Base-by-base conservation (phyloP, 805 yeast genomes). In the Kodamaea jinghongensis region DNA sequence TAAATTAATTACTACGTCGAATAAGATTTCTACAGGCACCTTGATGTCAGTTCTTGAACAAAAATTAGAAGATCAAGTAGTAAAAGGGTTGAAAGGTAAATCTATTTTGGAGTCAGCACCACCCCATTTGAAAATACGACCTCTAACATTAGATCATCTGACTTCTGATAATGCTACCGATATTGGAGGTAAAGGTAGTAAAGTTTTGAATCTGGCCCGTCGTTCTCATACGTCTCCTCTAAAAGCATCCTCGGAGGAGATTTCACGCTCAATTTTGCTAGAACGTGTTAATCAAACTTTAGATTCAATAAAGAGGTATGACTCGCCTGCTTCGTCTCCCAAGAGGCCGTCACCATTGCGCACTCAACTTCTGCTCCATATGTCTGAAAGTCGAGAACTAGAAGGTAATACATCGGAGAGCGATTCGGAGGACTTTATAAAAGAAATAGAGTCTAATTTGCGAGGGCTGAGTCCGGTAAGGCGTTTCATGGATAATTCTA, bases 91-190 rank as follows among this genome's bases (percentile, higher is more conserved):
- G n/a, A n/a, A n/a, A n/a, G n/a, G n/a, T n/a, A n/a, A n/a, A n/a
- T n/a, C n/a, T n/a, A n/a, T n/a, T n/a, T 28, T 20, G 14, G 30
- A 28, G 26, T 54, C 58, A 2, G 58, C 61, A 6, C 61, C 59
- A 9, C 45, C 60, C 1, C 49, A 45, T 40, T 39, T 56, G 7
- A 55, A 45, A 31, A 46, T 52, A 3, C 27, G 43, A 12, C 55
- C 54, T 1, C 27, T 50, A 20, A 35, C 31, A 25, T 36, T 45
- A 30, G 27, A 27, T n/a, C n/a, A n/a, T n/a, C n/a, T n/a, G n/a
- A n/a, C n/a, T n/a, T n/a, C n/a, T n/a, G n/a, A n/a, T n/a, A n/a
- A n/a, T n/a, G n/a, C n/a, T n/a, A n/a, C n/a, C n/a, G n/a, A n/a
- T n/a, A n/a, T n/a, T n/a, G n/a, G n/a, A n/a, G n/a, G n/a, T n/a